phyloP scores from a whole-genome alignment of 305 asterid species.

The Fraxinus sp. region DNA sequence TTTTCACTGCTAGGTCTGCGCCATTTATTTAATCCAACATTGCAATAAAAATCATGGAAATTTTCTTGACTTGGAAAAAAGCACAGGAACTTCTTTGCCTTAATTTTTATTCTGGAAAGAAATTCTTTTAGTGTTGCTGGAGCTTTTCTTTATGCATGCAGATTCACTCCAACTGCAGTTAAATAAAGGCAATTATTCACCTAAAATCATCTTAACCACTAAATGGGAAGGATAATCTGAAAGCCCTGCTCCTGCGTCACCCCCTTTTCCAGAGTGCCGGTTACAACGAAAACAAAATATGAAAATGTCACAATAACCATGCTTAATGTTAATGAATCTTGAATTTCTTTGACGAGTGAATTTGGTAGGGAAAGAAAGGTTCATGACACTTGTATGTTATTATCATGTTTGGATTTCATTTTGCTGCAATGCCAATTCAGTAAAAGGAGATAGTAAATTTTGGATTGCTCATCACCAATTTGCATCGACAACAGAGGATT shows the following conservation, averaged over 20 bases:
- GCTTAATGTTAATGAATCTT: neutral
- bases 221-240: neutral
- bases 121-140: neutral
- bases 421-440: neutral
- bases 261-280: neutral
- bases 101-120: neutral
- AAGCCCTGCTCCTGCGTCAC: neutral
- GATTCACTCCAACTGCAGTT: neutral
- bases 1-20: slow-evolving; percentile 11
- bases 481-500: neutral
- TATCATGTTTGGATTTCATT: neutral
- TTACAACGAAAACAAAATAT: neutral
- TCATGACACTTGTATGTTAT: neutral
- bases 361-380: neutral
- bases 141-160: neutral
- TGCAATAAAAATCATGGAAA: neutral
- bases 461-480: neutral
- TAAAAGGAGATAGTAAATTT: neutral
- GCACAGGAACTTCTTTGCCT: neutral
- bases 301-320: neutral
- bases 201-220: neutral
- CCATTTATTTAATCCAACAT: slow-evolving; percentile 9
- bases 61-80: neutral
- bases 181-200: neutral
- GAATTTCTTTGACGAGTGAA: neutral